Base-by-base conservation (phyloP, 805 yeast genomes). In the Yarrowia sp. region DNA sequence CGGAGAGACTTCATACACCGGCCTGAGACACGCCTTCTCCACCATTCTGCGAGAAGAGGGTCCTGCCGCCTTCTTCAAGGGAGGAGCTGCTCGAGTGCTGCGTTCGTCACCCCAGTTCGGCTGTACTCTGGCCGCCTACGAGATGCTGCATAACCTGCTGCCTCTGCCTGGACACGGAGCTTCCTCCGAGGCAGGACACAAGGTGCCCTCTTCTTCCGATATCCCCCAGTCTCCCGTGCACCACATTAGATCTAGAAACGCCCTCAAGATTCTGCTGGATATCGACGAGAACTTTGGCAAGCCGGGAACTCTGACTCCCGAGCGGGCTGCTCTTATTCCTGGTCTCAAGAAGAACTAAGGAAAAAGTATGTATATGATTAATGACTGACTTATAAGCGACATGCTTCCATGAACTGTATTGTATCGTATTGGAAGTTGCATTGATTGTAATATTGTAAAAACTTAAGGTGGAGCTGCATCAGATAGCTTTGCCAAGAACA, bases 71-170 rank as follows among this genome's bases (percentile, higher is more conserved):
- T 89, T 93, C 74, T 93, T 92, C 82, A 93, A 93, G 80, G 99
- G 99, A 71, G 96, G 98, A 40, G 84, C 92, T 66, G 98, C 98
- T 7, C 85, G 99, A 76, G 92, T 93, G 41, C 80, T 92, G 72
- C 84, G 98, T 77, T 92, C 98, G 5, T 92, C 98, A 1, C 99
- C 99, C 8, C 99, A 93, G 77, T 93, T 93, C 76, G 99, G 98
- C 64, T 92, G 92, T 78, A 93, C 99, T 6, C 82, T 93, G 71
- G 98, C 98, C n/a, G 92, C 97, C 26, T 93, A 95, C 77, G 99
- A 93, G 77, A 76, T 95, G 35, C 86, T 93, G 76, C 96, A 93
- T 75, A 83, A 81, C 54, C 71, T 87, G 71, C 80, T 91, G 77
- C 97, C 97, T 52, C 82, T 88, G 68, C 85, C 79, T 7, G 77